A percentile compares a stretch with the other conserved stretches of the same genome.
phyloP scores from a whole-genome alignment of 163 green algal genomes.

The Volvox carteri region DNA sequence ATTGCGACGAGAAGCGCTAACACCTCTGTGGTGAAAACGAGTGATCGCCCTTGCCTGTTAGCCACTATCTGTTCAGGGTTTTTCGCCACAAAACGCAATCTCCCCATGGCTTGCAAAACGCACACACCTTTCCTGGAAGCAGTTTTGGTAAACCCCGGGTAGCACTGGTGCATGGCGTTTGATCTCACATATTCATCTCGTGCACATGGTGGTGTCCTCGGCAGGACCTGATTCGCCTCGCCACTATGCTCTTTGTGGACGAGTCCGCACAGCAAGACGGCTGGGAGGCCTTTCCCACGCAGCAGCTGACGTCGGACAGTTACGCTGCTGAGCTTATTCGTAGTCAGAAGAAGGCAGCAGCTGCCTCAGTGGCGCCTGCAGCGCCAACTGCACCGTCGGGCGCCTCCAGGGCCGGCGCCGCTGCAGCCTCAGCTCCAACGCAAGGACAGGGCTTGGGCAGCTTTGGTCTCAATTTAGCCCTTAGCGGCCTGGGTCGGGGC shows the following conservation, averaged over 20 bases:
- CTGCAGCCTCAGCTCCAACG: background rate
- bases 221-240: conserved; percentile 75
- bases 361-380: background rate
- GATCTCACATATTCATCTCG: no score
- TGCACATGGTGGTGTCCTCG: no score
- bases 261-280: conserved; percentile 68
- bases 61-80: no score
- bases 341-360: background rate
- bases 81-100: no score
- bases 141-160: no score
- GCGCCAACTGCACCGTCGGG: background rate
- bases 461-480: conserved; percentile 10
- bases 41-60: no score
- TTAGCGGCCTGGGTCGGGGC: conserved; percentile 12
- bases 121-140: no score
- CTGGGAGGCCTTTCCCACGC: conserved; percentile 78
- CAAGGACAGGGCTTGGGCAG: background rate
- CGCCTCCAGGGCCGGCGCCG: background rate
- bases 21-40: no score
- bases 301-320: conserved; percentile 57
- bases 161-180: no score
- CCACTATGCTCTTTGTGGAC: conserved; percentile 66
- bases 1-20: no score
- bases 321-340: conserved; percentile 51
- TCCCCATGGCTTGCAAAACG: no score